Evolutionary conservation across 148 eudicot genomes (phyloP), one percentile per base, ranked within the genome.

Genomic region (Camellia japonica): DNA sequence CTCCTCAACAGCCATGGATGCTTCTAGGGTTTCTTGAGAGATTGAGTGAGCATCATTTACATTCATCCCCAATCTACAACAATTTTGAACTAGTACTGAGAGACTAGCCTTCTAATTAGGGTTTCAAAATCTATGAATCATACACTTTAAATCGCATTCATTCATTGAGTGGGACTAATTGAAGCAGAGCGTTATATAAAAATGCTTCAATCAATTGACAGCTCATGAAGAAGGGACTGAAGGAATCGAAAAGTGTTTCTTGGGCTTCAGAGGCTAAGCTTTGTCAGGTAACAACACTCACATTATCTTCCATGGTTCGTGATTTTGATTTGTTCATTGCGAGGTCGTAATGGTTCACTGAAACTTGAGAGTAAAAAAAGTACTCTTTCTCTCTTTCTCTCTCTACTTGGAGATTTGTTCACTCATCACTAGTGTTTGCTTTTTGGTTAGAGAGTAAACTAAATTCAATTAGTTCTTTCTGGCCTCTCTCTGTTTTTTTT

Each of bases 181-280:
- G 73, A 46, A 44, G 73, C 54, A 46, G 73, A 15, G 47, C 16
- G 23, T 69, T 69, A 0, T 42, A 68, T 3, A 7, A 43, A 46
- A 44, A 7, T 20, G 3, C 49, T 7, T 49, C 19, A 49, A 71
- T 51, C 58, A 51, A 51, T 4, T 9, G 12, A 55, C 11, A 7
- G 41, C 41, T 10, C 52, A 74, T 52, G 77, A 74, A 74, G 77
- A 15, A 1, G 38, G 38, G 38, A 60, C 18, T 60, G 43, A 61
- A 75, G 78, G 44, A 60, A 6, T 60, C 73, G 81, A 85, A 79
- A 61, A 79, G 85, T 75, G 83, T 85, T 30, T 82, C 79, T 14
- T 85, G 87, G 87, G 83, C 80, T 52, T 68, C 85, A 54, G 87
- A 71, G 66, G 81, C 69, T 85, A 71, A 72, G 66, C 87, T 82